A percentile compares a stretch with the other conserved stretches of the same genome.
Evolutionary conservation across 1,284 basidiomycete species (phyloP).

Genomic region (Blastosporella zonata): DNA sequence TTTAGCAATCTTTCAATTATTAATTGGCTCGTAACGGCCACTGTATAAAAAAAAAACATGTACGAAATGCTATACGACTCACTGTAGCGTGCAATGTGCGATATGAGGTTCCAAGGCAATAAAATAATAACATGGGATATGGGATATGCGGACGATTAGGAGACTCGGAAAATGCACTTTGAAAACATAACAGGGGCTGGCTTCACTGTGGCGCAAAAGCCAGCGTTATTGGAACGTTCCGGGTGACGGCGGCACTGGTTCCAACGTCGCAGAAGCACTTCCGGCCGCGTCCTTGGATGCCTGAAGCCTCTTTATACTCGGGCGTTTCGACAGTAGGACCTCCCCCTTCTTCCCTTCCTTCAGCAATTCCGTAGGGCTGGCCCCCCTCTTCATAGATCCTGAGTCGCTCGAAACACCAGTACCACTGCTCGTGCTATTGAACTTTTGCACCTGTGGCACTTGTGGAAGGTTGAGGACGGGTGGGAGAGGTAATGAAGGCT

Average conservation of each 20-base stretch:
- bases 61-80: background rate
- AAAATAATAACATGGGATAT: background rate
- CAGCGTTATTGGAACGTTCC: constrained; percentile 5
- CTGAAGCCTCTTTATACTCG: constrained; percentile 56
- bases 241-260: constrained; percentile 11
- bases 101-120: background rate
- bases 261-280: background rate
- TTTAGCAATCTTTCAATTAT: too few relatives aligned
- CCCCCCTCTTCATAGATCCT: constrained; percentile 51
- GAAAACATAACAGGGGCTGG: background rate
- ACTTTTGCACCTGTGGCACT: background rate
- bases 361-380: constrained; percentile 68
- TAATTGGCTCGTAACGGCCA: background rate
- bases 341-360: constrained; percentile 60
- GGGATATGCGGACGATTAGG: background rate
- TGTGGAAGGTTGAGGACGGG: background rate
- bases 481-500: background rate
- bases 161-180: background rate
- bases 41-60: background rate
- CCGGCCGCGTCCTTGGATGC: constrained; percentile 14
- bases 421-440: constrained; percentile 11
- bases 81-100: background rate
- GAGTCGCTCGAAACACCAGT: constrained; percentile 16
- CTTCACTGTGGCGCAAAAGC: constrained; percentile 4
- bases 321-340: constrained; percentile 58